Evolutionary conservation across 169 alveolate species (phyloP), one percentile per base, ranked within the genome.

Genomic region (Plasmodium ovale): DNA sequence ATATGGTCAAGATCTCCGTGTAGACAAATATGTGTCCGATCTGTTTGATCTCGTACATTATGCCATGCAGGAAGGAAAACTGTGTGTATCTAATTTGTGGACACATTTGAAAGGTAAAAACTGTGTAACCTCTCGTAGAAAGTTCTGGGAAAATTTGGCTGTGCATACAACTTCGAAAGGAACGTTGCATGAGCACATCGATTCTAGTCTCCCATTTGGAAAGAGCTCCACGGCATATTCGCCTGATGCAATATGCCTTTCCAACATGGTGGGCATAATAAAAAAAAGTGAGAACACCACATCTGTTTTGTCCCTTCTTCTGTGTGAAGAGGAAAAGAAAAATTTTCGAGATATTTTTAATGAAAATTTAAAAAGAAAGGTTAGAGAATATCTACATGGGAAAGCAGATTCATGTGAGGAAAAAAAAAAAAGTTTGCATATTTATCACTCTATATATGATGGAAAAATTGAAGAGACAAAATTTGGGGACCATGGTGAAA

Each of bases 241-340:
- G 0, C 49, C 53, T 19, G 53, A 64, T 19, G 31, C 31, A 35
- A 64, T 42, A 35, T 64, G 25, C 25, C 7, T 64, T 1, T 64
- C 72, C 23, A 64, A 64, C 49, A 27, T 27, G 49, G 49, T 64
- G 19, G 72, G 72, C 16, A 25, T 64, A 42, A 23, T 64, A 16
- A 31, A 27, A 42, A 35, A 42, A 14, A 64, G 25, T 35, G 31
- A 64, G 14, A 64, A 29, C 25, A n/a, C 2, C 16, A 64, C 23
- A 16, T 27, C 72, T 23, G 12, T 64, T 64, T 64, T 64, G 49
- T 35, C 72, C n/a, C n/a, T n/a, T 42, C 25, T 64, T 4, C 2
- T 64, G 5, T 29, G 25, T 64, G 58, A 64, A 1, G 58, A 35
- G 12, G 49, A 64, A 19, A 64, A 64, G n/a, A 64, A 64, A 29